A percentile compares a stretch with the other conserved stretches of the same genome.
phyloP scores from a whole-genome alignment of 129 eudicot genomes.

The Glebionis coronaria region DNA sequence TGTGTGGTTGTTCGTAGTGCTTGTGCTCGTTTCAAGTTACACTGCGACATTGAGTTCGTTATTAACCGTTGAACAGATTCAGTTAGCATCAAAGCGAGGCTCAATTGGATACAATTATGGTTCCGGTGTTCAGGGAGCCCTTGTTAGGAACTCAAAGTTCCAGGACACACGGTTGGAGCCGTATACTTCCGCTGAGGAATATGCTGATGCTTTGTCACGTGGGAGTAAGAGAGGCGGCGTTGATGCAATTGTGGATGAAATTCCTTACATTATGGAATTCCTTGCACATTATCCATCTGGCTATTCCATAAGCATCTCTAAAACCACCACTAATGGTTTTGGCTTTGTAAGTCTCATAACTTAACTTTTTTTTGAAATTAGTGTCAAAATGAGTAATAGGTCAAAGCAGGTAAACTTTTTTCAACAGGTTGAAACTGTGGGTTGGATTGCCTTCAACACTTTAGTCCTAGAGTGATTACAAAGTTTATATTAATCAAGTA shows the following conservation, averaged over 20 bases:
- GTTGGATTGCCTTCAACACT: too few species aligned
- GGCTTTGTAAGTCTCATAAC: slow-evolving; percentile 37
- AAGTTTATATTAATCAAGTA: too few species aligned
- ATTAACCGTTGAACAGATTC: slow-evolving; percentile 49
- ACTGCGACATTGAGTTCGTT: slow-evolving; percentile 58
- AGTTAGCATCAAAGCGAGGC: slow-evolving; percentile 19
- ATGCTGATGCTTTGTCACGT: slow-evolving; percentile 34
- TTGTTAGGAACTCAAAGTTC: slow-evolving; percentile 18
- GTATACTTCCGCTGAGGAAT: slow-evolving; percentile 21
- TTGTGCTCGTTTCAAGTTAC: slow-evolving; percentile 48
- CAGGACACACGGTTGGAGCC: neutral
- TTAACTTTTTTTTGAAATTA: neutral
- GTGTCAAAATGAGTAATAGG: neutral
- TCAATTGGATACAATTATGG: slow-evolving; percentile 15
- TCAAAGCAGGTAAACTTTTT: too few species aligned
- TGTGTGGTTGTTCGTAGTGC: slow-evolving; percentile 47
- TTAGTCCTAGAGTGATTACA: too few species aligned
- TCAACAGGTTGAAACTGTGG: neutral
- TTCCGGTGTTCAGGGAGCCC: neutral
- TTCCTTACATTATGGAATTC: slow-evolving; percentile 27
- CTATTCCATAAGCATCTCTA: slow-evolving; percentile 26
- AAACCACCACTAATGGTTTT: slow-evolving; percentile 30
- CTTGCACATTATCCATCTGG: slow-evolving; percentile 29
- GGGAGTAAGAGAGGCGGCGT: slow-evolving; percentile 19
- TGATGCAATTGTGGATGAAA: slow-evolving; percentile 16